These are phyloP conservation scores for Phytophthora aleatoria DNA, from an alignment of 352 stramenopile genomes.

Conservation along the genomic window DNA sequence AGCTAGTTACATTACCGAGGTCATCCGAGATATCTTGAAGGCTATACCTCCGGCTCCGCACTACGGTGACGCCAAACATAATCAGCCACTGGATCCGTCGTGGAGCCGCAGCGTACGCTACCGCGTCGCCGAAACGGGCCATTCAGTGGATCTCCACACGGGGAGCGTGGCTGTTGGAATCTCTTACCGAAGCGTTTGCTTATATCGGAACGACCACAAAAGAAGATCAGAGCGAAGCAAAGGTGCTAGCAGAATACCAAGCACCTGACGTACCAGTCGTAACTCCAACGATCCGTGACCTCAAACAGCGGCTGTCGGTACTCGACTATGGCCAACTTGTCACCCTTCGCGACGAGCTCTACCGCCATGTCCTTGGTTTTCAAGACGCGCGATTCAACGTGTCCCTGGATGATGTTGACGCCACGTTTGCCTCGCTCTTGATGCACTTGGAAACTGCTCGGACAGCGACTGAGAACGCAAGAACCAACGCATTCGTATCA, in stretches of 20 bases:
- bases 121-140: slow-evolving; percentile 18
- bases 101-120: slow-evolving; percentile 13
- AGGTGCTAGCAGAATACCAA: slow-evolving; percentile 21
- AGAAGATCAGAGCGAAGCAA: slow-evolving; percentile 27
- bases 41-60: neutral
- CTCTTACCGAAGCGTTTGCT: slow-evolving; percentile 23
- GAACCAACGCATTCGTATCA: neutral
- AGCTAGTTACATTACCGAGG: slow-evolving; percentile 8
- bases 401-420: neutral
- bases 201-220: slow-evolving; percentile 28
- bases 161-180: slow-evolving; percentile 20
- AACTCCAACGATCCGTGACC: slow-evolving; percentile 9
- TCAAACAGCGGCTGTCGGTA: neutral
- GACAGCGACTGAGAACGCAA: neutral
- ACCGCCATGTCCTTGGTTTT: slow-evolving; percentile 1
- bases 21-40: neutral
- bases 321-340: slow-evolving; percentile 13
- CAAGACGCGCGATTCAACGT: slow-evolving; percentile 14
- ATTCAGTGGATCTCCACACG: slow-evolving; percentile 31
- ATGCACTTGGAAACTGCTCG: slow-evolving; percentile 5
- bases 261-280: slow-evolving; percentile 7
- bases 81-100: slow-evolving; percentile 5
- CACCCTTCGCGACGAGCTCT: slow-evolving; percentile 6
- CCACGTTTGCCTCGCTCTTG: slow-evolving; percentile 10
- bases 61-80: neutral